phyloP scores from a whole-genome alignment of 805 yeast genomes.

The Myxozyma vanderwaltii region DNA sequence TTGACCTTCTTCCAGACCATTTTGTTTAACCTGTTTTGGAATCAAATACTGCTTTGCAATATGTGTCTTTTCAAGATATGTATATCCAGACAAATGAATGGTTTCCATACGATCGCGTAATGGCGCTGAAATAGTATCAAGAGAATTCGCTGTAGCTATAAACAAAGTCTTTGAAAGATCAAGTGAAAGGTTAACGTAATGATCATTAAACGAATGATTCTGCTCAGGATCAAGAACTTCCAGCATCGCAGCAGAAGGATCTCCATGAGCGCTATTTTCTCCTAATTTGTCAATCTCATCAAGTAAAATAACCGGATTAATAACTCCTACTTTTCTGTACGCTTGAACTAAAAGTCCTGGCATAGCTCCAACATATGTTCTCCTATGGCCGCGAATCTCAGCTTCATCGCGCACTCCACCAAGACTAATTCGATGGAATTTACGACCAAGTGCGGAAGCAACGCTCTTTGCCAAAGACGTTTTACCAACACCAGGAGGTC shows the following conservation, averaged over 20 bases:
- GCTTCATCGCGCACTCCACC: slow-evolving; percentile 91
- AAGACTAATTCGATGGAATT: slow-evolving; percentile 75
- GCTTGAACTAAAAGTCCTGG: slow-evolving; percentile 83
- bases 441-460: slow-evolving; percentile 70
- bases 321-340: slow-evolving; percentile 68
- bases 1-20: slow-evolving; percentile 57
- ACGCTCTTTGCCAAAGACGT: slow-evolving; percentile 83
- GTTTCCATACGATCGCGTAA: slow-evolving; percentile 82
- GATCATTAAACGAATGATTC: slow-evolving; percentile 73
- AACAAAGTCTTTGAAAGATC: slow-evolving; percentile 80
- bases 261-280: slow-evolving; percentile 69
- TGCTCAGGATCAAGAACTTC: slow-evolving; percentile 93
- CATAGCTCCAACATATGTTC: slow-evolving; percentile 91
- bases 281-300: slow-evolving; percentile 85
- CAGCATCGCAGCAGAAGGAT: slow-evolving; percentile 84
- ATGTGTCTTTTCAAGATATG: slow-evolving; percentile 70
- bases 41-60: slow-evolving; percentile 69
- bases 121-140: slow-evolving; percentile 71
- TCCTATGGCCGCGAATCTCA: slow-evolving; percentile 85
- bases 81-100: slow-evolving; percentile 77
- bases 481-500: slow-evolving; percentile 95
- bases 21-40: slow-evolving; percentile 71
- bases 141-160: slow-evolving; percentile 83
- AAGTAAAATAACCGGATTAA: slow-evolving; percentile 79
- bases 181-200: slow-evolving; percentile 81